A percentile compares a stretch with the other conserved stretches of the same genome.
phyloP scores from a whole-genome alignment of 805 yeast species.

The Teunomyces aglyptinius region DNA sequence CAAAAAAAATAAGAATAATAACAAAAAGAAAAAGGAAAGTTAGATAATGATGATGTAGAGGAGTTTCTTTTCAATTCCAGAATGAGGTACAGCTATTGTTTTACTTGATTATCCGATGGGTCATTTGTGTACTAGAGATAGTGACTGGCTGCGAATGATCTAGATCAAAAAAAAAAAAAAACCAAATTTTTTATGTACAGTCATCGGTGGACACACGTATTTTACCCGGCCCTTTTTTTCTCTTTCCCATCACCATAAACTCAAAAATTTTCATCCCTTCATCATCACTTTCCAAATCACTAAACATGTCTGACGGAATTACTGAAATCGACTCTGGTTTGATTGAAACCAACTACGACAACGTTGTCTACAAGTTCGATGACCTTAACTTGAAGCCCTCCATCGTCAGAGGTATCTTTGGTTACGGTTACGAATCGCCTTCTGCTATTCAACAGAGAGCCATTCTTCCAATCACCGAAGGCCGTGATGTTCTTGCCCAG shows the following conservation, averaged over 20 bases:
- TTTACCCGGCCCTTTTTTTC: conserved; percentile 10
- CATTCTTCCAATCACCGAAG: conserved; percentile 88
- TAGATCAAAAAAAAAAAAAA: too few relatives aligned
- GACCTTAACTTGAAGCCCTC: conserved; percentile 71
- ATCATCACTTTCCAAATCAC: not conserved
- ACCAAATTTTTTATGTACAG: not conserved
- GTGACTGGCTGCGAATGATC: too few relatives aligned
- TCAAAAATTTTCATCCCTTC: conserved; percentile 13
- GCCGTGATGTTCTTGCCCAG: conserved; percentile 95
- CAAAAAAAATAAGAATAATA: not conserved
- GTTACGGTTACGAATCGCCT: conserved; percentile 93
- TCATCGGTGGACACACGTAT: conserved; percentile 1
- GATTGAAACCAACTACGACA: conserved; percentile 95
- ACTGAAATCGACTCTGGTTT: conserved; percentile 77
- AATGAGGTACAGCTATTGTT: too few relatives aligned
- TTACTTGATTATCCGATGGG: too few relatives aligned
- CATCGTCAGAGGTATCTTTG: conserved; percentile 74
- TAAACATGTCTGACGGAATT: conserved; percentile 63
- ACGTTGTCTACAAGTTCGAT: conserved; percentile 70
- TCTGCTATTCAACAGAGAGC: conserved; percentile 98
- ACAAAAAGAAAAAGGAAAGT: not conserved
- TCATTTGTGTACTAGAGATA: too few relatives aligned
- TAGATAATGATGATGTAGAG: not conserved
- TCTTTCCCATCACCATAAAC: conserved; percentile 9
- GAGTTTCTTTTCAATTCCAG: too few relatives aligned